These are phyloP conservation scores for Coelastrella sp. DNA, from an alignment of 139 green algal species.

Conservation along the genomic window DNA sequence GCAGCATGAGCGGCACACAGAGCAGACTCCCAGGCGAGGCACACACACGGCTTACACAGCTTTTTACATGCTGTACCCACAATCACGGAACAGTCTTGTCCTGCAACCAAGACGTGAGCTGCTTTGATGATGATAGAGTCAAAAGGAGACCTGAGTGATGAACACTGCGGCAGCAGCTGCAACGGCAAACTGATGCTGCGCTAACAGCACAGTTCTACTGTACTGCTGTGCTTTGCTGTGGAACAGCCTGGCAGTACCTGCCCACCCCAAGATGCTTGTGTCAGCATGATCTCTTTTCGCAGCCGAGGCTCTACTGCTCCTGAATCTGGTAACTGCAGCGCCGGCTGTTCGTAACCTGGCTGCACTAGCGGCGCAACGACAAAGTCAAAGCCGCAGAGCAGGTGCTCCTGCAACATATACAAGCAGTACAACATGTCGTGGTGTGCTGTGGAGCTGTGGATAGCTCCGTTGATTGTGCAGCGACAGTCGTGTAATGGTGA, in stretches of 20 bases:
- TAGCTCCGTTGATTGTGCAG: no score
- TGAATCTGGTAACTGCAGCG: slow-evolving; percentile 39
- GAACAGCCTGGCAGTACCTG: slow-evolving; percentile 60
- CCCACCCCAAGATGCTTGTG: slow-evolving; percentile 65
- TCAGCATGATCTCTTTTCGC: slow-evolving; percentile 43
- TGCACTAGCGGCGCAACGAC: slow-evolving; percentile 83
- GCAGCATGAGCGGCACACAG: no score
- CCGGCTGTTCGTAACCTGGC: slow-evolving; percentile 34
- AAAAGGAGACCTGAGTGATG: no score
- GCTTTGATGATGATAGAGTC: no score
- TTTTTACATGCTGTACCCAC: no score
- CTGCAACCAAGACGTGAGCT: no score
- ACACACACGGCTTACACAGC: no score
- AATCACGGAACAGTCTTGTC: no score
- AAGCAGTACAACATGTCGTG: background rate
- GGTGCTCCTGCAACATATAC: slow-evolving; percentile 61
- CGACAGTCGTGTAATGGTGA: no score
- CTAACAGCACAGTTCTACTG: background rate
- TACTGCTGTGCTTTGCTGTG: background rate
- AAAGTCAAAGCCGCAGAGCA: slow-evolving; percentile 94
- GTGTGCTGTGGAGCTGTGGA: no score
- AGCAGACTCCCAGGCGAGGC: no score
- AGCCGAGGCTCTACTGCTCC: background rate
- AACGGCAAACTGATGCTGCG: background rate
- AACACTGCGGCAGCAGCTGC: background rate